A percentile compares a stretch with the other conserved stretches of the same genome.
Conservation (phyloP, 1,284 basidiomycete genomes). For the Cryptococcus sp. region DNA sequence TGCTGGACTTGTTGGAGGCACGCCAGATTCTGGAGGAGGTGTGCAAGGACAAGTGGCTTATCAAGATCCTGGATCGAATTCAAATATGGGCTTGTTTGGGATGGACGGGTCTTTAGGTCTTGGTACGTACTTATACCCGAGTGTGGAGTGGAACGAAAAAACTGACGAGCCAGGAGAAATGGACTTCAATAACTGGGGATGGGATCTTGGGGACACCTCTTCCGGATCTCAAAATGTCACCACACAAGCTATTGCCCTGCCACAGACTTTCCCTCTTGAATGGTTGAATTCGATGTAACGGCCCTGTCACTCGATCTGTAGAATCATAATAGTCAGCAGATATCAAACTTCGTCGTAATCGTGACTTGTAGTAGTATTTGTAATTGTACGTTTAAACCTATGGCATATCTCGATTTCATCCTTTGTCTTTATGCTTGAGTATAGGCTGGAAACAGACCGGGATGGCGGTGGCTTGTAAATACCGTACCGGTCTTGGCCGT, state of each 20-base stretch:
- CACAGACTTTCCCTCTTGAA: neutral
- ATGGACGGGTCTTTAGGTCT: no score
- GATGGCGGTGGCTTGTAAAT: no score
- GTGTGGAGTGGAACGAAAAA: neutral
- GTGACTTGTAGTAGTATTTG: no score
- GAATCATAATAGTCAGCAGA: no score
- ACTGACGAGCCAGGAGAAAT: neutral
- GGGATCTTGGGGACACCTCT: neutral
- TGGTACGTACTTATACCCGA: neutral
- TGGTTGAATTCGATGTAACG: neutral
- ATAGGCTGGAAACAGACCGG: no score
- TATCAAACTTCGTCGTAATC: no score
- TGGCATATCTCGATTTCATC: no score
- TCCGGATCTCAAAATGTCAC: neutral
- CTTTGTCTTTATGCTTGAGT: no score
- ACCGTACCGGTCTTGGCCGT: no score
- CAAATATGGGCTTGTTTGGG: neutral
- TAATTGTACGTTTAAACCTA: no score
- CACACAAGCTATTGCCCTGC: neutral
- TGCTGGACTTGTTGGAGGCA: slow-evolving; percentile 10
- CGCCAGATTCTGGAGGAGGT: neutral
- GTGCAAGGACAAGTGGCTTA: neutral
- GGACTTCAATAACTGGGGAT: neutral
- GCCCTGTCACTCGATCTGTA: no score
- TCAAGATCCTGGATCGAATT: neutral